These are phyloP conservation scores for Lodderomyces theae DNA, from an alignment of 1,139 yeast species.

Conservation along the genomic window DNA sequence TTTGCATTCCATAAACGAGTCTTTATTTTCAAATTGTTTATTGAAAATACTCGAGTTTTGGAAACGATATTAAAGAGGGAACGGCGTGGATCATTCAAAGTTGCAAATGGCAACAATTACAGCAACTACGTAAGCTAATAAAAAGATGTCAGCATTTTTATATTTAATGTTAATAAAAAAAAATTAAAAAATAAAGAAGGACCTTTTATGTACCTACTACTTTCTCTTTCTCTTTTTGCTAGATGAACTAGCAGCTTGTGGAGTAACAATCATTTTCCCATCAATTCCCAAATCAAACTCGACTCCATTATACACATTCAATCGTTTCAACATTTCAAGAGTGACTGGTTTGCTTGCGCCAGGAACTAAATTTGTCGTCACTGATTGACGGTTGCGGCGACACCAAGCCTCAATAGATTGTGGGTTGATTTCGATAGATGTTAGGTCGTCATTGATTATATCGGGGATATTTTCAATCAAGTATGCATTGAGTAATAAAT, in stretches of 20 bases:
- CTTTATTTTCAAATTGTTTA: conserved; percentile 68
- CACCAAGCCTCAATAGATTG: conserved; percentile 41
- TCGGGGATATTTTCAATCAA: conserved; percentile 38
- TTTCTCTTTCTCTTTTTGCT: conserved; percentile 13
- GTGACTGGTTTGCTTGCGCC: conserved; percentile 33
- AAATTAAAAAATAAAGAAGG: background rate
- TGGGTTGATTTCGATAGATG: conserved; percentile 36
- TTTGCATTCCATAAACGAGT: conserved; percentile 64
- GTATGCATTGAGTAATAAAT: conserved; percentile 17
- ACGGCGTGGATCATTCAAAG: conserved; percentile 14
- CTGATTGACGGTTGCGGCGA: conserved; percentile 14
- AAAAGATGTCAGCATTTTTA: too few relatives aligned
- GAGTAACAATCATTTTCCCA: conserved; percentile 9
- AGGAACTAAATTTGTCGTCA: conserved; percentile 24
- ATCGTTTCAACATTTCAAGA: conserved; percentile 16
- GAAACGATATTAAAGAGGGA: conserved; percentile 46
- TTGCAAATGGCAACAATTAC: background rate
- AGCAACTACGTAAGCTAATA: background rate
- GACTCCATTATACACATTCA: conserved; percentile 14
- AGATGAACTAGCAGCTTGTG: conserved; percentile 7
- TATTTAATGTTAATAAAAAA: background rate
- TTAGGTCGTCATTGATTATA: conserved; percentile 37
- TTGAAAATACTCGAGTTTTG: conserved; percentile 48
- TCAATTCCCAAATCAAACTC: conserved; percentile 14
- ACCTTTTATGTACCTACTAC: background rate